These are phyloP conservation scores for Hebeloma cylindrosporum DNA, from an alignment of 768 basidiomycete genomes.

Conservation along the genomic window DNA sequence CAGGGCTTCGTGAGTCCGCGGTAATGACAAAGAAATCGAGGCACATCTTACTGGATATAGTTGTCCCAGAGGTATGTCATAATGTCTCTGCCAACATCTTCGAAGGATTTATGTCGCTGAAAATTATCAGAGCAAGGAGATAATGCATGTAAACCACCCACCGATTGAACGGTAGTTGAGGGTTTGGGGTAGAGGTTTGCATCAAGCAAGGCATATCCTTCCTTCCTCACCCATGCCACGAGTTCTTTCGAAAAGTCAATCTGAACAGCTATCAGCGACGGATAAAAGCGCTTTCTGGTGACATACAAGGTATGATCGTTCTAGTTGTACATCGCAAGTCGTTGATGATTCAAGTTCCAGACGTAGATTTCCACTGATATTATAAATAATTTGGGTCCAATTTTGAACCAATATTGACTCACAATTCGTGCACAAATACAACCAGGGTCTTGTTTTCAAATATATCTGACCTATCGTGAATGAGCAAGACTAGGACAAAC, in stretches of 20 bases:
- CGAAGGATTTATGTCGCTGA: constrained; percentile 42
- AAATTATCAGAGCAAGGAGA: background rate
- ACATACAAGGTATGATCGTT: constrained; percentile 80
- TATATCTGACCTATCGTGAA: constrained; percentile 60
- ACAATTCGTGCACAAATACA: constrained; percentile 96
- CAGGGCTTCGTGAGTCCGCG: constrained; percentile 3
- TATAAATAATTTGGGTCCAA: constrained; percentile 3
- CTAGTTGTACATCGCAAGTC: constrained; percentile 71
- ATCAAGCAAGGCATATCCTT: constrained; percentile 78
- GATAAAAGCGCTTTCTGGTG: background rate
- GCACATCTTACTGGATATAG: constrained; percentile 75
- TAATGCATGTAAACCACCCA: constrained; percentile 3
- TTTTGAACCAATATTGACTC: constrained; percentile 29
- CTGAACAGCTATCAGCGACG: constrained; percentile 40
- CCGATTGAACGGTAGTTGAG: constrained; percentile 15
- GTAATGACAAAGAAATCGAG: background rate
- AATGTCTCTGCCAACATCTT: constrained; percentile 54
- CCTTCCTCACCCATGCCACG: constrained; percentile 69
- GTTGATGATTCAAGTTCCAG: constrained; percentile 76
- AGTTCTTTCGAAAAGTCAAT: constrained; percentile 83
- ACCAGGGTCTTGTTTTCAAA: constrained; percentile 77
- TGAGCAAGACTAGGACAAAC: constrained; percentile 4
- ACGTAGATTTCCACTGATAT: constrained; percentile 78
- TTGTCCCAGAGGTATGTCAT: constrained; percentile 95
- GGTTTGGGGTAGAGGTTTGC: constrained; percentile 80